Evolutionary conservation across 1,284 basidiomycete species (phyloP).

Genomic region (Irpex rosettiformis): DNA sequence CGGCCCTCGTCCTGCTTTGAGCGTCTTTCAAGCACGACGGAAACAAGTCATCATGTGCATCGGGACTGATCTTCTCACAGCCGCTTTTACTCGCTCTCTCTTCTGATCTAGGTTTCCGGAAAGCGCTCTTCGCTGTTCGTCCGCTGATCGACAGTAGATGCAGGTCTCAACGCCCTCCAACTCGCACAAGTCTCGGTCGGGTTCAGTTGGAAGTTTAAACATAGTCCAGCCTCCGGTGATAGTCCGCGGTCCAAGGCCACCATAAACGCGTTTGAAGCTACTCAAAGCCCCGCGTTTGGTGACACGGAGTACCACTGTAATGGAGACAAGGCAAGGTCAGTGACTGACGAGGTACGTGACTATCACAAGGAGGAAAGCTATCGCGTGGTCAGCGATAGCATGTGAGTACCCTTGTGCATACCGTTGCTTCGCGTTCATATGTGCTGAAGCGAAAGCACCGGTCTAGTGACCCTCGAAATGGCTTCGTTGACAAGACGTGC

Average conservation of each 20-base stretch:
- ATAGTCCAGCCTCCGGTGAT: not conserved
- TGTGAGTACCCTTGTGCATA: conserved; percentile 11
- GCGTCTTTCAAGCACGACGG: not conserved
- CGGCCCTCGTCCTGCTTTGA: not conserved
- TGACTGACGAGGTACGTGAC: not conserved
- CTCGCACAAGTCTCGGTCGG: conserved; percentile 2
- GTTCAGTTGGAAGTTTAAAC: not conserved
- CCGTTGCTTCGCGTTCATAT: not conserved
- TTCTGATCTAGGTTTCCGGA: not conserved
- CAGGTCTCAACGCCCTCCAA: not conserved
- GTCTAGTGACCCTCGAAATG: conserved; percentile 2
- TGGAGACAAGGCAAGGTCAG: not conserved
- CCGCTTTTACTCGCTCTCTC: too few relatives aligned
- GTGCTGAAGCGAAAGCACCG: not conserved
- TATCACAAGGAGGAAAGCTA: conserved; percentile 2
- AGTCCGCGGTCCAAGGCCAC: not conserved
- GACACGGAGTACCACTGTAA: not conserved
- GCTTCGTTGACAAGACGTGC: not conserved
- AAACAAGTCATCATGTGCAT: not conserved
- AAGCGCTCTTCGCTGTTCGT: not conserved
- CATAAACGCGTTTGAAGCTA: not conserved
- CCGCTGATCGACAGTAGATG: not conserved
- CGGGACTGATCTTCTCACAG: conserved; percentile 1
- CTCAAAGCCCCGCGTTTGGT: not conserved
- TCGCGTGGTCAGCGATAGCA: conserved; percentile 7